phyloP scores from a whole-genome alignment of 2,329 filamentous ascomycete species.

The Zymoseptoria ardabiliae region DNA sequence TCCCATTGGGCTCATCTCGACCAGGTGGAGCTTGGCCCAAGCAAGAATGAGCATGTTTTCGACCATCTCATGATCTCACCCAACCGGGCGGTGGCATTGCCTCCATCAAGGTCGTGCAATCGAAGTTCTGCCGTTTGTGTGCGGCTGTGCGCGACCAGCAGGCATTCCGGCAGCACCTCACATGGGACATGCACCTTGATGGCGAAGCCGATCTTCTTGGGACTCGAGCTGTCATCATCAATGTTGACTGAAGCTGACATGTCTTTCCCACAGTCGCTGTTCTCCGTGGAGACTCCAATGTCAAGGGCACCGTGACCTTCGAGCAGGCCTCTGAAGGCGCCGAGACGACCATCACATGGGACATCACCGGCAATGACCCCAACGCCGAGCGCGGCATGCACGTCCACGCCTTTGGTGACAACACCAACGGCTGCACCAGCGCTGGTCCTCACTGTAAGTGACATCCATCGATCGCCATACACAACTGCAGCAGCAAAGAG shows the following conservation, averaged over 20 bases:
- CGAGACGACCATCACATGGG: conserved; percentile 82
- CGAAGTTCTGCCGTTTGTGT: not conserved
- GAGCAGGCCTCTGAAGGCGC: conserved; percentile 79
- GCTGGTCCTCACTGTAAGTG: conserved; percentile 90
- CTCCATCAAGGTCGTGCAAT: conserved; percentile 19
- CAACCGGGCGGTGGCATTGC: conserved; percentile 5
- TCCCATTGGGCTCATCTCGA: conserved; percentile 7
- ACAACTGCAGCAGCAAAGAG: not conserved
- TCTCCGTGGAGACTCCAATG: conserved; percentile 94
- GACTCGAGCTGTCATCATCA: not conserved
- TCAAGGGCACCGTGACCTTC: conserved; percentile 89
- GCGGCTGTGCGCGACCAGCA: conserved; percentile 3
- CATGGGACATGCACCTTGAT: conserved; percentile 4
- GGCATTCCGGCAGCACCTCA: not conserved
- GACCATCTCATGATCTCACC: conserved; percentile 15
- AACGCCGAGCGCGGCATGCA: conserved; percentile 98
- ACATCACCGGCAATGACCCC: conserved; percentile 85
- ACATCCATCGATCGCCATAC: not conserved
- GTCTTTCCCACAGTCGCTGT: conserved; percentile 64
- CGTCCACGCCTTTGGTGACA: conserved; percentile 98
- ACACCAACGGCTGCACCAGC: conserved; percentile 99
- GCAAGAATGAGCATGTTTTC: conserved; percentile 30
- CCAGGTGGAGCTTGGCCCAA: conserved; percentile 33
- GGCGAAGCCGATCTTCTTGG: not conserved
- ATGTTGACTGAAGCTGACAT: conserved; percentile 7